These are phyloP conservation scores for Halteria grandinella DNA, from an alignment of 73 alveolate species.

Conservation along the genomic window DNA sequence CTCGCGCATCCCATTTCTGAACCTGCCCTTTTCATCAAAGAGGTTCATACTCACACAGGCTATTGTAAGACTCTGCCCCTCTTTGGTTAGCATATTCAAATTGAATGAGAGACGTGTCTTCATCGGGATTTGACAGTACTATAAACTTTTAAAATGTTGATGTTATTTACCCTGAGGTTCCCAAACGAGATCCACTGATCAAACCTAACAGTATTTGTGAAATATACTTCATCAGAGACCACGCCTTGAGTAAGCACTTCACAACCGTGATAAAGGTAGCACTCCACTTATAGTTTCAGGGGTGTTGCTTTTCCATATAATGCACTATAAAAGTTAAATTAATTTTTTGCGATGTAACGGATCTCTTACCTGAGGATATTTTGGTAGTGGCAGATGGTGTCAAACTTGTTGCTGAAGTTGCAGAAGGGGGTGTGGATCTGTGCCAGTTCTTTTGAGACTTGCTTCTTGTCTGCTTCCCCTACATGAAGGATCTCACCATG, in stretches of 20 bases:
- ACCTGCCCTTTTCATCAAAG: constrained; percentile 70
- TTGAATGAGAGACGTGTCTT: constrained; percentile 68
- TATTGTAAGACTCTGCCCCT: constrained; percentile 46
- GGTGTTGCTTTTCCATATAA: constrained; percentile 51
- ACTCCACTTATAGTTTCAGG: constrained; percentile 35
- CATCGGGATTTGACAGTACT: constrained; percentile 68
- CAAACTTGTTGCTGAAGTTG: constrained; percentile 45
- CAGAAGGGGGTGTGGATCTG: constrained; percentile 34
- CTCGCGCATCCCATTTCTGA: constrained; percentile 62
- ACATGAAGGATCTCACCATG: constrained; percentile 1
- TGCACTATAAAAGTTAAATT: constrained; percentile 1
- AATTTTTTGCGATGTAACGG: no score
- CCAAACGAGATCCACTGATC: constrained; percentile 65
- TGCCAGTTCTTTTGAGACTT: neutral
- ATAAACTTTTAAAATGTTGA: neutral
- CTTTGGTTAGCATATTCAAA: constrained; percentile 48
- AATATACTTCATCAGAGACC: constrained; percentile 42
- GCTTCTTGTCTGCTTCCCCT: constrained; percentile 11
- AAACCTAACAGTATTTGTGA: constrained; percentile 42
- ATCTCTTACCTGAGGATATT: constrained; percentile 24
- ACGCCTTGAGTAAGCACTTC: constrained; percentile 43
- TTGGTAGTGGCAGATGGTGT: constrained; percentile 26
- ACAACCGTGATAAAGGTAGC: constrained; percentile 64
- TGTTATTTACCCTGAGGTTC: constrained; percentile 46
- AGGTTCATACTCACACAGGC: constrained; percentile 65